Evolutionary conservation across 768 basidiomycete species (phyloP), one percentile per base, ranked within the genome.

Genomic region (Boletus insuetus): DNA sequence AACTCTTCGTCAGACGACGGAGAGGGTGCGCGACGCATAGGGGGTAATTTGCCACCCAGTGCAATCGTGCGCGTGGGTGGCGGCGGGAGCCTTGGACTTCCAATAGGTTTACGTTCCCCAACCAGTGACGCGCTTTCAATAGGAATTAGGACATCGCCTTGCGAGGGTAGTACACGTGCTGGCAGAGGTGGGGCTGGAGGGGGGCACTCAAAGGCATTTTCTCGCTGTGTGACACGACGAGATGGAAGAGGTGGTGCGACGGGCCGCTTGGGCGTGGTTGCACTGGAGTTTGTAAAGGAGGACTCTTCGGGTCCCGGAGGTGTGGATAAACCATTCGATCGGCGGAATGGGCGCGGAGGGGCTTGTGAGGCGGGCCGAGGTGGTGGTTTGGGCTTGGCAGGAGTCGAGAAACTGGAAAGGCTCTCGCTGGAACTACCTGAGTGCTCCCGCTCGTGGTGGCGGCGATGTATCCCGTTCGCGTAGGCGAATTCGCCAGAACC

Each of bases 21-120:
- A 0, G 76, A 70, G 2, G 65, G 63, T 1, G 78, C 69, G 5
- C 77, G 79, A 26, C 85, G 80, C 24, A 82, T 67, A 3, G 86
- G 81, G 7, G 90, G 89, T 16, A 90, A 76, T 61, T 83, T 89
- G 60, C 85, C 86, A 1, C 87, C 85, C 0, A 79, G 74, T 1
- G 74, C 87, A 43, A 91, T 90, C 0, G 75, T 85, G 6, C 90
- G 86, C 0, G 84, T 87, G 0, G 90, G 90, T 0, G 90, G 90
- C 0, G 90, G 90, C 0, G 82, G 87, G 22, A 85, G 79, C 54
- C 70, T 78, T 35, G 68, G 41, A 68, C 61, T 24, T n/a, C 64
- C 64, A 10, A 63, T 31, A 26, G 54, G 38, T 59, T 65, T 71
- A 20, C 73, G 72, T 50, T 68, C 70, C 4, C 49, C 56, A 12